Evolutionary conservation across 2,329 filamentous ascomycete genomes (phyloP).

Genomic region (Tolypocladium capitatum): DNA sequence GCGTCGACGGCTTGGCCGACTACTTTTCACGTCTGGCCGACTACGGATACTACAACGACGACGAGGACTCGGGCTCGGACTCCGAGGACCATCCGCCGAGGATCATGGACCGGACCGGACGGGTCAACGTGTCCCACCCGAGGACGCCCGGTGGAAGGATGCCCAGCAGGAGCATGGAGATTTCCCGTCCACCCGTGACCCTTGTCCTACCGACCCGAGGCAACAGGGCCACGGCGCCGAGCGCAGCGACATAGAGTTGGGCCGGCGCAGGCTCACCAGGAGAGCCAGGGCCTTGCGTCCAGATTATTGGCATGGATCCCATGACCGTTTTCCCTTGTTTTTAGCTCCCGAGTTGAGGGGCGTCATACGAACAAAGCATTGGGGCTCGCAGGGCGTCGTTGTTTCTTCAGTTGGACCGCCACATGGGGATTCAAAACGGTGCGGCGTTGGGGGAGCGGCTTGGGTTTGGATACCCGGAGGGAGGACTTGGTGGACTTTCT

Average conservation of each 20-base stretch:
- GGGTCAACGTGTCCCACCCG: slow-evolving; percentile 45
- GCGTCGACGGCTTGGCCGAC: slow-evolving; percentile 62
- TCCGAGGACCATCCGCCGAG: slow-evolving; percentile 30
- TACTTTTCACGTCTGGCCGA: slow-evolving; percentile 75
- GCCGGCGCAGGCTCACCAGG: neutral
- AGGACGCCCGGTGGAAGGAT: slow-evolving; percentile 40
- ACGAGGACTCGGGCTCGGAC: slow-evolving; percentile 27
- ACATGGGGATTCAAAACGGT: neutral
- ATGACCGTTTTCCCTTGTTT: neutral
- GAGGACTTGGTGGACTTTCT: neutral
- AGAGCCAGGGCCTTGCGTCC: neutral
- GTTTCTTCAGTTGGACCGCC: neutral
- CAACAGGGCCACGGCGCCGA: neutral
- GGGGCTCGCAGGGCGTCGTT: neutral
- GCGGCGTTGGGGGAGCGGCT: neutral
- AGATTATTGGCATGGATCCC: neutral
- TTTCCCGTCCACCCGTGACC: slow-evolving; percentile 24
- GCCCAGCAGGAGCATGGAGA: slow-evolving; percentile 43
- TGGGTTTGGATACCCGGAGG: neutral
- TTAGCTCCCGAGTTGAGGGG: neutral
- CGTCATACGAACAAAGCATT: neutral
- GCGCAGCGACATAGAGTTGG: neutral
- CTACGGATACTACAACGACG: slow-evolving; percentile 39
- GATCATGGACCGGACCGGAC: slow-evolving; percentile 36
- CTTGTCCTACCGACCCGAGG: neutral